Evolutionary conservation across 805 yeast species (phyloP).

Genomic region (Wickerhamomyces kurtzmanii): DNA sequence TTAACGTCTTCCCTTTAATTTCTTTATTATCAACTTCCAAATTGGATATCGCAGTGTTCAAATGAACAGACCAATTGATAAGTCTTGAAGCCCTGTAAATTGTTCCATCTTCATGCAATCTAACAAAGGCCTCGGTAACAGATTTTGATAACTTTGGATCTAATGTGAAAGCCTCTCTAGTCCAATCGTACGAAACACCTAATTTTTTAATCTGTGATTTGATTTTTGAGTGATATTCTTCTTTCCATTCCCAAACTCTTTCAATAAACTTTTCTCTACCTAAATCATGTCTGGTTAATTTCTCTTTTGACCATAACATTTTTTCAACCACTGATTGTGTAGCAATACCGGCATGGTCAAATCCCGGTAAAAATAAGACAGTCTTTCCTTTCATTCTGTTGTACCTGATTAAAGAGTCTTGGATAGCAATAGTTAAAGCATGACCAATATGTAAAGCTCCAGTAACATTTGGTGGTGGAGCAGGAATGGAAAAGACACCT

Average conservation of each 20-base stretch:
- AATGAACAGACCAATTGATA: slow-evolving; percentile 92
- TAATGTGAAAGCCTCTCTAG: slow-evolving; percentile 87
- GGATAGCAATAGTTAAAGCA: slow-evolving; percentile 91
- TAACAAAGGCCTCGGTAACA: slow-evolving; percentile 85
- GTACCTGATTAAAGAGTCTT: slow-evolving; percentile 86
- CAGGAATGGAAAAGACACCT: slow-evolving; percentile 85
- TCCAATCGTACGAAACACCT: slow-evolving; percentile 98
- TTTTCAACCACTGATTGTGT: slow-evolving; percentile 98
- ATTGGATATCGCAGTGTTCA: slow-evolving; percentile 93
- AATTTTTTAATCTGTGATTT: slow-evolving; percentile 74
- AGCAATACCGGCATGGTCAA: slow-evolving; percentile 98
- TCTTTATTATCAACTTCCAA: slow-evolving; percentile 94
- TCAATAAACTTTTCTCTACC: slow-evolving; percentile 86
- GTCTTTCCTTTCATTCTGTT: slow-evolving; percentile 97
- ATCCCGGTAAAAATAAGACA: slow-evolving; percentile 87
- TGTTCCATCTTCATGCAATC: slow-evolving; percentile 87
- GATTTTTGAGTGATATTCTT: slow-evolving; percentile 80
- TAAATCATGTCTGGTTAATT: slow-evolving; percentile 86
- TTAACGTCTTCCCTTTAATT: slow-evolving; percentile 67
- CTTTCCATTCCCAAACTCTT: slow-evolving; percentile 98
- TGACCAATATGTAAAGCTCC: slow-evolving; percentile 99
- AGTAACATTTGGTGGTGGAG: slow-evolving; percentile 99
- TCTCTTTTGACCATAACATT: slow-evolving; percentile 80
- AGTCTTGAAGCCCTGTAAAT: slow-evolving; percentile 90
- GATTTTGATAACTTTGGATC: slow-evolving; percentile 70